These are phyloP conservation scores for Rhizophagus prolifer DNA, from an alignment of 192 early-diverging fungal genomes.

Conservation along the genomic window DNA sequence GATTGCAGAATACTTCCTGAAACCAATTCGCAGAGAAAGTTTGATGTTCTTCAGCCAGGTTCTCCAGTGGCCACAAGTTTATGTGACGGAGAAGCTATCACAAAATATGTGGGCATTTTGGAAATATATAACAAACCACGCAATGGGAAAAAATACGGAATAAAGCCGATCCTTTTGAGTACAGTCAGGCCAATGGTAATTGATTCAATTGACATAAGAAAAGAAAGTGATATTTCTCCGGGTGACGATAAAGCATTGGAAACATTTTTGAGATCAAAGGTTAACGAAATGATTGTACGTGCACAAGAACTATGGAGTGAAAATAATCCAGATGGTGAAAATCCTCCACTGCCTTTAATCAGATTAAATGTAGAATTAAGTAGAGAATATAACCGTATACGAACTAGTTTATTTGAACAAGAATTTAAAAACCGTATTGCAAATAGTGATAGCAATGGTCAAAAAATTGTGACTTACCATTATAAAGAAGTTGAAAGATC, in stretches of 20 bases:
- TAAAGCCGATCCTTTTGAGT: not conserved
- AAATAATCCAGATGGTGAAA: not conserved
- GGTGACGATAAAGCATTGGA: not conserved
- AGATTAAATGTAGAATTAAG: not conserved
- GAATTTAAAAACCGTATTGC: not conserved
- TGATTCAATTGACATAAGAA: not conserved
- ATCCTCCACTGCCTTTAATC: not conserved
- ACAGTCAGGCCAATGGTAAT: not conserved
- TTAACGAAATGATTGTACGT: not conserved
- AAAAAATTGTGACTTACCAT: not conserved
- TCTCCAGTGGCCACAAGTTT: slow-evolving; percentile 90
- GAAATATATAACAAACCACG: not conserved
- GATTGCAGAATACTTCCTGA: slow-evolving; percentile 84
- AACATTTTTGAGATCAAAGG: not conserved
- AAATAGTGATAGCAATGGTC: not conserved
- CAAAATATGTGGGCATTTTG: slow-evolving; percentile 50
- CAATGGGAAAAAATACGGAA: not conserved
- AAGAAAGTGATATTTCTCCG: not conserved
- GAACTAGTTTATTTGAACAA: not conserved
- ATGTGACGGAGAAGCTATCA: slow-evolving; percentile 75
- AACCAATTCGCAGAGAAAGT: slow-evolving; percentile 60
- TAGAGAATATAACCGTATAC: not conserved
- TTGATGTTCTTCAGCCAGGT: slow-evolving; percentile 88
- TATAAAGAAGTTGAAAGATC: not conserved
- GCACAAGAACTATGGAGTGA: not conserved